phyloP scores from a whole-genome alignment of 2,329 filamentous ascomycete genomes.

The Domatiomyces globalis region DNA sequence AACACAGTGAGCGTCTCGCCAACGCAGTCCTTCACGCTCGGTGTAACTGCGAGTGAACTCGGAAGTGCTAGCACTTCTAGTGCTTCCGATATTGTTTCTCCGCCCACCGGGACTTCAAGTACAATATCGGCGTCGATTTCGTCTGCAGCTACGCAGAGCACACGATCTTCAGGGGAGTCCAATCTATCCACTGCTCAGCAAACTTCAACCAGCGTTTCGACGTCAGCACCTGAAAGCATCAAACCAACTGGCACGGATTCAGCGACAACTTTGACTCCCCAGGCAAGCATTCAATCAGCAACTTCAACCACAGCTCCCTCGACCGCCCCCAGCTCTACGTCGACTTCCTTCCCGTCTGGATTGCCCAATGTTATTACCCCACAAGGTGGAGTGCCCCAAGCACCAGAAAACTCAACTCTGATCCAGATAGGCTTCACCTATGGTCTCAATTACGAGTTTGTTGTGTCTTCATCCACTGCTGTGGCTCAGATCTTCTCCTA shows the following conservation, averaged over 20 bases:
- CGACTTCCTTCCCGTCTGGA: constrained; percentile 3
- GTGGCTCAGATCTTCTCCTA: constrained; percentile 74
- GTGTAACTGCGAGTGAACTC: neutral
- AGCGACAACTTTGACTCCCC: constrained; percentile 23
- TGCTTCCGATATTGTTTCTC: constrained; percentile 1
- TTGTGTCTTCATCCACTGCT: constrained; percentile 55
- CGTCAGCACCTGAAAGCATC: constrained; percentile 23
- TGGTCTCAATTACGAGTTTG: constrained; percentile 70
- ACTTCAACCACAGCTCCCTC: constrained; percentile 3
- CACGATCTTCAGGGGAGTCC: constrained; percentile 4
- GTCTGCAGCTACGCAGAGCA: constrained; percentile 3
- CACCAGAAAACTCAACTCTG: constrained; percentile 51
- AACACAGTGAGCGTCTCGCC: neutral
- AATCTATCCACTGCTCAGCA: no score
- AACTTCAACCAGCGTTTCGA: constrained; percentile 3
- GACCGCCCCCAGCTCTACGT: constrained; percentile 1
- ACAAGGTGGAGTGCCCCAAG: constrained; percentile 40
- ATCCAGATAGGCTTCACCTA: constrained; percentile 78
- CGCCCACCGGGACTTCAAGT: constrained; percentile 4
- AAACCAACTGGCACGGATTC: constrained; percentile 31
- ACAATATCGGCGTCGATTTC: constrained; percentile 2
- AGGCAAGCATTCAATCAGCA: constrained; percentile 18
- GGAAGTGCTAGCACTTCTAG: constrained; percentile 1
- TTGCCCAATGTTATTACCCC: constrained; percentile 67
- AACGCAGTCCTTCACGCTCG: neutral